These are phyloP conservation scores for Aspergillus neoniger DNA, from an alignment of 2,329 filamentous ascomycete genomes.

Conservation along the genomic window DNA sequence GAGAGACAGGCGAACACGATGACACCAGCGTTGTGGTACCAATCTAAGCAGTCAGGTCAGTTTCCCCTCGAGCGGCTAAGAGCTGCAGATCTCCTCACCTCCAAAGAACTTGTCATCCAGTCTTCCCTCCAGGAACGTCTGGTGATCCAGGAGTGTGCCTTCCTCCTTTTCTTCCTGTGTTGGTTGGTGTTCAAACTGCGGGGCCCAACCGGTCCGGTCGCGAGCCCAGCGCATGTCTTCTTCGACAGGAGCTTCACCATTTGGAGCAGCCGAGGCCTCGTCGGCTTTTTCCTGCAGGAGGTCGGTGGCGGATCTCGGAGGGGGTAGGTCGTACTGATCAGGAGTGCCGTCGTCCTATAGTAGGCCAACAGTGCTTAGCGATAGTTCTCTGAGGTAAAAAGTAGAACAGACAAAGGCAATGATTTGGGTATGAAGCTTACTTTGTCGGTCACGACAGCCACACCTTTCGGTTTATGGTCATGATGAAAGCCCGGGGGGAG, in stretches of 20 bases:
- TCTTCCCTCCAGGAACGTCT: slow-evolving; percentile 80
- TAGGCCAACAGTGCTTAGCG: slow-evolving; percentile 7
- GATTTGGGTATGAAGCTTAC: slow-evolving; percentile 38
- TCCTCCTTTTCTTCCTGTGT: slow-evolving; percentile 59
- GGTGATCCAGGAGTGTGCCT: slow-evolving; percentile 75
- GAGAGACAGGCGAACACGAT: slow-evolving; percentile 89
- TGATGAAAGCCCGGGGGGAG: slow-evolving; percentile 66
- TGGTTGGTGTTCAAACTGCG: slow-evolving; percentile 68
- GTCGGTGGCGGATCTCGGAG: slow-evolving; percentile 62
- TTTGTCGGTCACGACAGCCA: slow-evolving; percentile 71
- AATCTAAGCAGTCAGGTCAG: slow-evolving; percentile 61
- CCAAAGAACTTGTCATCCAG: slow-evolving; percentile 90
- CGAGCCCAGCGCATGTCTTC: slow-evolving; percentile 59
- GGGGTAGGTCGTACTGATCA: slow-evolving; percentile 74
- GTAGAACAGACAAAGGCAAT: not conserved
- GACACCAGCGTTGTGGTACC: slow-evolving; percentile 96
- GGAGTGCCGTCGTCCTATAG: slow-evolving; percentile 64
- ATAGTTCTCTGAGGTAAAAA: too few species aligned
- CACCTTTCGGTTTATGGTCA: slow-evolving; percentile 42
- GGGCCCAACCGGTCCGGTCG: slow-evolving; percentile 80
- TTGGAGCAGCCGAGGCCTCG: slow-evolving; percentile 50
- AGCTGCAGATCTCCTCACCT: slow-evolving; percentile 52
- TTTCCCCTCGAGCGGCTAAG: not conserved
- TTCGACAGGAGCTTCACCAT: slow-evolving; percentile 53
- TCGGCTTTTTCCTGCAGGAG: slow-evolving; percentile 58